Evolutionary conservation across 2,329 filamentous ascomycete species (phyloP), one percentile per base, ranked within the genome.

Genomic region (Trichophyton mentagrophytes): DNA sequence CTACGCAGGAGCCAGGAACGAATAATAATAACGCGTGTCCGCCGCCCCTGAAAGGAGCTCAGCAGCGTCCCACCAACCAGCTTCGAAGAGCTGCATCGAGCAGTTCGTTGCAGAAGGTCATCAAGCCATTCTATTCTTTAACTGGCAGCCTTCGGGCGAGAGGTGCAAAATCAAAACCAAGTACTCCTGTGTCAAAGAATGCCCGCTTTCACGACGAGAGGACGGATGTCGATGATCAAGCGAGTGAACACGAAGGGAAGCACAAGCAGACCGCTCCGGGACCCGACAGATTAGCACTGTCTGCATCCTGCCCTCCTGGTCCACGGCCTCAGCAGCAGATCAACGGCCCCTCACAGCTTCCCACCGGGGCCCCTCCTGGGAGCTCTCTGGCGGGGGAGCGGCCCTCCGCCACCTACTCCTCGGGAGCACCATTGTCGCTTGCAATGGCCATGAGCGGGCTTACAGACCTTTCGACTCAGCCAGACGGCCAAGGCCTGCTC

Each of bases 401-500:
- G 7, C 68, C 70, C 6, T 72, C 73, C 61, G 69, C 68, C 4
- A 62, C 72, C 7, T 68, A 68, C 6, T 71, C 68, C 6, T 71
- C 72, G 7, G 72, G 70, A 3, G 68, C 67, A 1, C 65, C 66
- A 11, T 72, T 53, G 49, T 53, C 49, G n/a, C 22, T 33, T 15
- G 27, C 49, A 3, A 68, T 6, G 68, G 64, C 9, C 71, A 57
- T 57, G 30, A 57, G 55, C 30, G 55, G 33, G 7, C 20, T 42
- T n/a, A 57, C 55, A 7, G 55, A 42, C 11, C 30, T 42, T 22
- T 38, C 33, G 33, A 57, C 30, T 30, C 55, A 67, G 15, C 66
- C 73, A 59, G 72, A 74, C 60, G 71, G 71, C 3, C 74, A 75
- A 64, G 69, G 68, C 17, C 64, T 60, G 25, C 47, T 58, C 7